Evolutionary conservation across 2,329 filamentous ascomycete genomes (phyloP).

Genomic region (Colletotrichum sp.): DNA sequence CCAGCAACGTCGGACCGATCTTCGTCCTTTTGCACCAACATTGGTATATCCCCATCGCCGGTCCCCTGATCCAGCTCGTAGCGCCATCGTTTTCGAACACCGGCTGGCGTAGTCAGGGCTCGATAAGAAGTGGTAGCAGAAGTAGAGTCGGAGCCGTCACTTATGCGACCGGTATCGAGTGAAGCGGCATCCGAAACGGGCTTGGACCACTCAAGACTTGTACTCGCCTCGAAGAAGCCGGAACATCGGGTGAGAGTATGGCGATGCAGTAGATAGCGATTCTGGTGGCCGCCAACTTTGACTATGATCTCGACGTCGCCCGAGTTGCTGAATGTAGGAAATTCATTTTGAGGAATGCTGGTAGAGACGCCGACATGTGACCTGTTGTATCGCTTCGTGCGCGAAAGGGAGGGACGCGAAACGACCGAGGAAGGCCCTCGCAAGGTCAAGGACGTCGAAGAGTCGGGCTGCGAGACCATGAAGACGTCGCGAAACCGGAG

Average conservation of each 20-base stretch:
- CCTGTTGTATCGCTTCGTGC: constrained; percentile 76
- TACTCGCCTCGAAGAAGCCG: constrained; percentile 90
- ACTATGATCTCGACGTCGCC: constrained; percentile 93
- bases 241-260: constrained; percentile 90
- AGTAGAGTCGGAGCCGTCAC: constrained; percentile 42
- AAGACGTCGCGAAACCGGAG: constrained; percentile 25
- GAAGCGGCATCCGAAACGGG: constrained; percentile 34
- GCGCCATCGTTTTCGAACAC: constrained; percentile 70
- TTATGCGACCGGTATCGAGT: constrained; percentile 54
- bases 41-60: constrained; percentile 78
- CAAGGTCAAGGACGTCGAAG: constrained; percentile 57
- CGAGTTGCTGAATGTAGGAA: constrained; percentile 86
- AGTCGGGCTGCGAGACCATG: constrained; percentile 70
- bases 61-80: constrained; percentile 85
- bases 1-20: constrained; percentile 1
- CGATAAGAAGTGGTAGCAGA: not conserved
- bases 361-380: constrained; percentile 78
- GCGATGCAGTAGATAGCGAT: constrained; percentile 85
- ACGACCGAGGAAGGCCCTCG: constrained; percentile 67
- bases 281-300: constrained; percentile 71
- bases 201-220: constrained; percentile 77
- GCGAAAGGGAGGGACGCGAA: constrained; percentile 63
- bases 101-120: constrained; percentile 30
- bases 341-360: constrained; percentile 83
- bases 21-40: constrained; percentile 81